Conservation (phyloP, 352 stramenopile genomes). For the Globisporangium paddicum region DNA sequence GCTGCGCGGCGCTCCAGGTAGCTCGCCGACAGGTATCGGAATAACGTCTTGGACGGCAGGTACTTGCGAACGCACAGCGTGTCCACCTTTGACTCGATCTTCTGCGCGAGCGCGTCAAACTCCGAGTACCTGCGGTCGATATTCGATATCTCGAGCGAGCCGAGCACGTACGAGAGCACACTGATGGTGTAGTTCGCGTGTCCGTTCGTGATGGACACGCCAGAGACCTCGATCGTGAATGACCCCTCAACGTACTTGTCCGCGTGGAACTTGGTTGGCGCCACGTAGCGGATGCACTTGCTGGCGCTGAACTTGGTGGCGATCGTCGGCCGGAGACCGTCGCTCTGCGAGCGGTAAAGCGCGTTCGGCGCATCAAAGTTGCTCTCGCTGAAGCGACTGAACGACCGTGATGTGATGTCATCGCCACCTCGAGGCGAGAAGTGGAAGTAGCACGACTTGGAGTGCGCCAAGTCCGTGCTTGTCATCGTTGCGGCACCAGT, state of each 20-base stretch:
- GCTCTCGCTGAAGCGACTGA: constrained; percentile 25
- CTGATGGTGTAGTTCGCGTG: constrained; percentile 59
- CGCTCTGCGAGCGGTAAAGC: constrained; percentile 16
- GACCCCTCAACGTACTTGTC: constrained; percentile 38
- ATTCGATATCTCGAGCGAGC: constrained; percentile 32
- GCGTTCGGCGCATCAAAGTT: constrained; percentile 14
- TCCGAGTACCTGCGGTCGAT: constrained; percentile 68
- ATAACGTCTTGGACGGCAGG: constrained; percentile 74
- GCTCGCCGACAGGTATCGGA: constrained; percentile 42
- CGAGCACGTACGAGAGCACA: constrained; percentile 45
- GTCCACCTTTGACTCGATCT: constrained; percentile 53
- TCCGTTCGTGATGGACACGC: constrained; percentile 38
- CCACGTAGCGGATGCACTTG: constrained; percentile 61
- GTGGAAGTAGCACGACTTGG: constrained; percentile 30
- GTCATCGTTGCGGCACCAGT: constrained; percentile 5
- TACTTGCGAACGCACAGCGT: constrained; percentile 37
- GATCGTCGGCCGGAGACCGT: constrained; percentile 8
- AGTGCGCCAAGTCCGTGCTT: constrained; percentile 11
- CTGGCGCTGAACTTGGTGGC: constrained; percentile 7
- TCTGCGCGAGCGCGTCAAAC: constrained; percentile 49
- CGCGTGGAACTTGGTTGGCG: constrained; percentile 41
- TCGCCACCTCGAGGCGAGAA: constrained; percentile 17
- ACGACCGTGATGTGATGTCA: constrained; percentile 18
- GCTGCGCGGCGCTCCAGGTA: constrained; percentile 62
- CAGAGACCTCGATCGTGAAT: constrained; percentile 72